Conservation (phyloP, 164 flowering plant genomes). For the Litsea cubeba region DNA sequence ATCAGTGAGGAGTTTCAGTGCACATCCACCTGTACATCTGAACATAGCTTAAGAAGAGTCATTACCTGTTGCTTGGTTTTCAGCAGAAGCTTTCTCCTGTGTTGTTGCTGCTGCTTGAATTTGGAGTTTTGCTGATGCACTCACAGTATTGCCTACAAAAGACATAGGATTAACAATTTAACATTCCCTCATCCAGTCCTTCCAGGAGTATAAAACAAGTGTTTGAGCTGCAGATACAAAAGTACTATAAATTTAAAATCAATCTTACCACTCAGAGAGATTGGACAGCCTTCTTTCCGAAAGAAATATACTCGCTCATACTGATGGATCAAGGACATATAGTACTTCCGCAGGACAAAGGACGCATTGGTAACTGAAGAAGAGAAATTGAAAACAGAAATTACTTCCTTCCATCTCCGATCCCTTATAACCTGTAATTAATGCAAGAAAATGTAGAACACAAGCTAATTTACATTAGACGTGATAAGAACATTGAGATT, state of each 20-base stretch:
- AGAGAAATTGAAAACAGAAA: conserved; percentile 53
- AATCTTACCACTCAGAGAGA: conserved; percentile 31
- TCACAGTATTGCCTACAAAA: conserved; percentile 8
- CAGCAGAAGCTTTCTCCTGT: conserved; percentile 22
- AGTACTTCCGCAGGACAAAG: conserved; percentile 66
- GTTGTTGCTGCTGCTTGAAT: conserved; percentile 8
- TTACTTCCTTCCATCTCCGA: conserved; percentile 79
- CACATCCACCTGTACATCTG: neutral
- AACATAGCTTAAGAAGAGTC: neutral
- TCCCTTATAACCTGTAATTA: conserved; percentile 59
- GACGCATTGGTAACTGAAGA: conserved; percentile 68
- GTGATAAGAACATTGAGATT: too few species aligned
- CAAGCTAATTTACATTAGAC: neutral
- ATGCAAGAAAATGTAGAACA: conserved; percentile 3
- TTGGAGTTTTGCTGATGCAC: conserved; percentile 24
- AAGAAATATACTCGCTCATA: conserved; percentile 81
- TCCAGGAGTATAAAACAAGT: neutral
- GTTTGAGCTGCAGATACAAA: neutral
- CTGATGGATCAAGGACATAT: conserved; percentile 64
- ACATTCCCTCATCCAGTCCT: neutral
- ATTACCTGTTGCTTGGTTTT: conserved; percentile 26
- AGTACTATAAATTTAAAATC: neutral
- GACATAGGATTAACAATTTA: conserved; percentile 8
- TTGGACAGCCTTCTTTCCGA: conserved; percentile 31
- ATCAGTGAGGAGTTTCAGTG: neutral